Base-by-base conservation (phyloP, 2,329 filamentous ascomycete species). In the Endothia cerciana region DNA sequence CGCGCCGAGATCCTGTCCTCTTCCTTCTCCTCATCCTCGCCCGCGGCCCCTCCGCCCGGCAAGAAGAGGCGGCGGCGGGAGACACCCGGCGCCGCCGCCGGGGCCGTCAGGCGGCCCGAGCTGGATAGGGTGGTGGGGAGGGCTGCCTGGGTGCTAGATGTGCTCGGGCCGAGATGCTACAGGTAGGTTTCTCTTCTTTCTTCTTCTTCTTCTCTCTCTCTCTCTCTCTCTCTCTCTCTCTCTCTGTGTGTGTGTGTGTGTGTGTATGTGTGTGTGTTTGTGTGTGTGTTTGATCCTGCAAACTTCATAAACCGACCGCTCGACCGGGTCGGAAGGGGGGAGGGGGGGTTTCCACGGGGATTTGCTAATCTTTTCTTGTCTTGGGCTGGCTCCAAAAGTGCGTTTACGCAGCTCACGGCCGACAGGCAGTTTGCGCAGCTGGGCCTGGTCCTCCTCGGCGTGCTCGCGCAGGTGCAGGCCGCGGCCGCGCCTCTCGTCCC, bases 391-490 rank as follows among this genome's bases (percentile, higher is more conserved):
- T n/a, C n/a, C n/a, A n/a, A n/a, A n/a, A 88, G 85, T 5, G 79
- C 86, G 1, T 94, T 94, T 74, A 88, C 88, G 0, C 89, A 89
- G 69, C 78, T 94, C 51, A 79, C 89, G 3, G 88, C 89, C 22
- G 91, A 94, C 75, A 86, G 84, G 41, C 91, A 93, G 72, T 91
- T 91, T 75, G 87, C 91, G 2, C 81, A 87, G 4, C 81, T 94
- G 2, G 92, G 91, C 4, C 79, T 93, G 25, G 82, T 91, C 69
- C 82, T 94, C 11, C 74, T 94, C 56, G 87, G 85, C 25, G 77
- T 86, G 1, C 77, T 94, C 65, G 88, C 89, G 4, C 85, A 86
- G 68, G 77, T 90, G 28, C 77, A 84, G 67, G 77, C 77, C 60
- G 75, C 81, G 1, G 75, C 87, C 60, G 75, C 75, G 10, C 71